Evolutionary conservation across 176 grass and related monocot species (phyloP).

Genomic region (Panicum miliaceum): DNA sequence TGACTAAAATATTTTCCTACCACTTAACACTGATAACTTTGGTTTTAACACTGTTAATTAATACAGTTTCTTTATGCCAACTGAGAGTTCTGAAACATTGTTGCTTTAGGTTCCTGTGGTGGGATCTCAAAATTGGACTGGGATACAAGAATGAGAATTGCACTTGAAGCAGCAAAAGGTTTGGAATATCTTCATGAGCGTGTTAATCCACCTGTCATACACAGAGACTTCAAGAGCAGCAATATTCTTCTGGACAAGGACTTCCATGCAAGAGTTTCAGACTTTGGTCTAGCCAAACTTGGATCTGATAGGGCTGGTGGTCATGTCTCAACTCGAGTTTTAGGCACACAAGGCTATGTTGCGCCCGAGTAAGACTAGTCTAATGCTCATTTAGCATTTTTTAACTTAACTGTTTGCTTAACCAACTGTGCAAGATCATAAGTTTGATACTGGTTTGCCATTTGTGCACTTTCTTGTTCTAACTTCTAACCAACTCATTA

Average conservation of each 20-base stretch:
- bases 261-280: conserved; percentile 91
- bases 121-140: conserved; percentile 89
- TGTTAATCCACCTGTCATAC: conserved; percentile 85
- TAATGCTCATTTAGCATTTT: conserved; percentile 26
- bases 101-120: conserved; percentile 61
- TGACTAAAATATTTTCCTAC: not conserved
- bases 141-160: conserved; percentile 91
- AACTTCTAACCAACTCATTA: conserved; percentile 23
- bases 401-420: conserved; percentile 6
- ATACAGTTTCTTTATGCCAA: not conserved
- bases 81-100: conserved; percentile 24
- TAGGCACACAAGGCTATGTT: conserved; percentile 98
- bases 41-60: not conserved
- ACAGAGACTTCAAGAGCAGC: conserved; percentile 98
- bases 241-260: conserved; percentile 94
- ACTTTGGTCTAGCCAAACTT: conserved; percentile 98
- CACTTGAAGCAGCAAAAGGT: conserved; percentile 97
- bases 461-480: conserved; percentile 25
- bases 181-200: conserved; percentile 96
- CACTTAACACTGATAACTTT: not conserved
- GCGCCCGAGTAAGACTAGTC: conserved; percentile 78
- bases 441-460: conserved; percentile 26
- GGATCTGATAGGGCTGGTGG: conserved; percentile 93
- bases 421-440: not conserved
- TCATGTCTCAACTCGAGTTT: conserved; percentile 95